A percentile compares a stretch with the other conserved stretches of the same genome.
phyloP scores from a whole-genome alignment of 768 basidiomycete genomes.

The Boletus fagicola region DNA sequence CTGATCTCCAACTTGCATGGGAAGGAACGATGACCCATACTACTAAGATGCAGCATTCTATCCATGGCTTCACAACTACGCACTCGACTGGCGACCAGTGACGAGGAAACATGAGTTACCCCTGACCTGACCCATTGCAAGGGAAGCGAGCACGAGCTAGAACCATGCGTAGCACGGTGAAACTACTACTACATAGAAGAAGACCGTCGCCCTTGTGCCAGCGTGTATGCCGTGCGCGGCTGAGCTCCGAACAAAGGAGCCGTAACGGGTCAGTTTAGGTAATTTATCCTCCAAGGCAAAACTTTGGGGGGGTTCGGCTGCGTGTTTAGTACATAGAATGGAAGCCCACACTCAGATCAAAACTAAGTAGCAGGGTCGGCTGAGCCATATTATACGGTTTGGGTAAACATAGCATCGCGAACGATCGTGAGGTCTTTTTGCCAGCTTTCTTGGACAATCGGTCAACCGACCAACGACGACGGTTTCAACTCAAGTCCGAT shows the following conservation, averaged over 20 bases:
- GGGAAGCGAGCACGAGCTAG: background rate
- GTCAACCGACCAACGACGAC: background rate
- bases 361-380: background rate
- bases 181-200: no score
- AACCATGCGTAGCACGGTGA: background rate
- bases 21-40: background rate
- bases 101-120: no score
- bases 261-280: background rate
- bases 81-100: background rate
- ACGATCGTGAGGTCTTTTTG: background rate
- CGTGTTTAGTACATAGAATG: background rate
- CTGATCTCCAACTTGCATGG: background rate
- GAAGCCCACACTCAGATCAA: background rate
- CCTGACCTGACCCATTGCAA: background rate
- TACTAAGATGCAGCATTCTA: no score
- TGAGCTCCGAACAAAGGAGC: background rate
- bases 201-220: background rate
- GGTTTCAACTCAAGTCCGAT: background rate
- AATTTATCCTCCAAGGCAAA: no score
- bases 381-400: background rate
- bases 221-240: no score
- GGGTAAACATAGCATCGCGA: background rate
- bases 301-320: no score
- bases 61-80: background rate
- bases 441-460: background rate